Evolutionary conservation across 192 early-diverging fungal genomes (phyloP), one percentile per base, ranked within the genome.

Genomic region (Linnemannia elongata): DNA sequence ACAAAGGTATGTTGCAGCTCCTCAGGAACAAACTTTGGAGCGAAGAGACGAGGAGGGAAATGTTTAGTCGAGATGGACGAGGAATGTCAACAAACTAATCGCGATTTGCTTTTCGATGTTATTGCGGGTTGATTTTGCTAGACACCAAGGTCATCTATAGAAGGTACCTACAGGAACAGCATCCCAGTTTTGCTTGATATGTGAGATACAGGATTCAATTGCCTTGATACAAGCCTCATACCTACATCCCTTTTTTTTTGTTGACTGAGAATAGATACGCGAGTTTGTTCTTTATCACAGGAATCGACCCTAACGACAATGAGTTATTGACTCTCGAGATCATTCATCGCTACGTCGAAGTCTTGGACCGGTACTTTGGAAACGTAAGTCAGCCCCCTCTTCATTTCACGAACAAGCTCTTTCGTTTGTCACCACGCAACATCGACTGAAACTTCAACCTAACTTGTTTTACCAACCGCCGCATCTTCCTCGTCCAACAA

Each of bases 311-410:
- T 27, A 92, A 96, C 63, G 98, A 99, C 88, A 99, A 99, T 88
- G 98, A 99, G 83, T 93, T 99, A 9, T 82, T 99, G 41, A 94
- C 94, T 24, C 90, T 99, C 33, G 98, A 99, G 82, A 93, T 99
- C 72, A 98, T 99, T 77, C 99, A 99, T 72, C 96, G 99, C 63
- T 99, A 98, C 88, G 98, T 99, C 38, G 98, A 99, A 88, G 94
- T 99, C 22, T 88, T 99, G 66, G 99, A 99, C 90, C 94, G 97
- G 77, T 98, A 97, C 90, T 99, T 99, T 90, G 94, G 97, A 79
- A 99, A 98, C 84, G 97, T 96, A 88, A 82, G 89, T 24, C 13
- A 52, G 49, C 20, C 27, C 30, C 18, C 17, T 47, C 36, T 10
- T 9, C 22, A 36, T 27, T 24, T 60, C n/a, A 27, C n/a, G 9